Base-by-base conservation (phyloP, 2,329 filamentous ascomycete species). In the Fusarium sp. region DNA sequence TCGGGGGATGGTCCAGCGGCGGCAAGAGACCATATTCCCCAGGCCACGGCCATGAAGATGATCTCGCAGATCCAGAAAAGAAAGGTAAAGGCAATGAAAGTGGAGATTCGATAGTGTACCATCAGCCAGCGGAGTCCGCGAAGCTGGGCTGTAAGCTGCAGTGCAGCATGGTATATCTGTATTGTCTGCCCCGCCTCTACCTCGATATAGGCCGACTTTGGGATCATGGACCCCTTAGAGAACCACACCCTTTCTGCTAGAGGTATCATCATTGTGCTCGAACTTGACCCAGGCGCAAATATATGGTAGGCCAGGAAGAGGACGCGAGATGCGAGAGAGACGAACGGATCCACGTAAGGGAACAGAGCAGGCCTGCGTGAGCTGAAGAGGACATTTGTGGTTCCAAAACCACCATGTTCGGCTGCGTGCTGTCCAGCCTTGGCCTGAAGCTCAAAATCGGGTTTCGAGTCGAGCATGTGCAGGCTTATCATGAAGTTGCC, bases 401-500 rank as follows among this genome's bases (percentile, higher is more conserved):
- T 77, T 37, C 80, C 82, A 63, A 88, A 81, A 25, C 84, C 82
- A 45, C 76, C 70, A 65, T 83, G 80, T n/a, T 73, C 65, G 32
- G 75, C 73, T 35, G 81, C 80, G 60, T 82, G 80, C 33, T 68
- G 69, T 59, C 76, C 77, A 2, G 82, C 81, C 57, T 76, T 76
- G 10, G 70, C 67, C 15, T 73, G 74, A 17, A 83, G 64, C 14
- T 68, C 62, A 30, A 66, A 58, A 47, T 76, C 76, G 43, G 71
- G 76, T 40, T 83, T 81, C 27, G 84, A 83, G 30, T 87, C 87
- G 59, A 94, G 87, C 61, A 98, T 89, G 69, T 91, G 89, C 17
- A 98, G 85, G 56, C 94, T 92, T 20, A 98, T 86, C 97, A 99
- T 99, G 86, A 98, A 98, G 84, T 98, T 98, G 32, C 97, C 97